Evolutionary conservation across 371 early-diverging fungal species (phyloP), one percentile per base, ranked within the genome.

Genomic region (Mortierella sp.): DNA sequence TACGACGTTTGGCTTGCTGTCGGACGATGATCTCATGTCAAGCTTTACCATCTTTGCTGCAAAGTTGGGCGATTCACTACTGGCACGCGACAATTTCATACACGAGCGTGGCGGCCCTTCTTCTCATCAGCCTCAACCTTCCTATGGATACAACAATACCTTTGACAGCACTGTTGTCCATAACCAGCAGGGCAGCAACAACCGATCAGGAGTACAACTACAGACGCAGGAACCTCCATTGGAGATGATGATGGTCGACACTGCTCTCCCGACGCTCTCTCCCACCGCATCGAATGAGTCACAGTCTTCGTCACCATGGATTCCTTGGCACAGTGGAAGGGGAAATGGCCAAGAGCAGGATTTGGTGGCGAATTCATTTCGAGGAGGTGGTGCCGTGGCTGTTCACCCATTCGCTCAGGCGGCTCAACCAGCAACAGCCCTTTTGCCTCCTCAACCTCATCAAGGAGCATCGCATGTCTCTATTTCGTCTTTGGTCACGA

Each of bases 1-100:
- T 60, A 38, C 73, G n/a, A 78, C 80, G 0, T 84, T 80, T 70
- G 84, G 84, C 26, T 76, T 84, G 52, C 78, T 84, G 45, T 80
- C 84, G 44, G 84, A 84, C 50, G 78, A 80, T 13, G 84, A 84
- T 24, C 50, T 84, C 24, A 80, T 84, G 84, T 70, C 80, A 3
- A 84, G 84, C 48, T 75, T 84, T 73, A 80, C 78, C 2, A 76
- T 50, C 1, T 84, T 84, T 68, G 76, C 84, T 11, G 84, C 80
- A 19, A 74, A 75, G 34, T 71, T 84, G 24, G 73, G 84, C 6
- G 84, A 84, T 24, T 76, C 84, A 0, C 38, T 84, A 13, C 42
- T 80, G 38, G 68, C 84, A 7, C 70, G 63, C 50, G 50, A 50
- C 50, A 50, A 50, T 16, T 2, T 14, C 50, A 16, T 50, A 38